These are phyloP conservation scores for Neofusicoccum kwambonambiense DNA, from an alignment of 2,329 filamentous ascomycete genomes.

Conservation along the genomic window DNA sequence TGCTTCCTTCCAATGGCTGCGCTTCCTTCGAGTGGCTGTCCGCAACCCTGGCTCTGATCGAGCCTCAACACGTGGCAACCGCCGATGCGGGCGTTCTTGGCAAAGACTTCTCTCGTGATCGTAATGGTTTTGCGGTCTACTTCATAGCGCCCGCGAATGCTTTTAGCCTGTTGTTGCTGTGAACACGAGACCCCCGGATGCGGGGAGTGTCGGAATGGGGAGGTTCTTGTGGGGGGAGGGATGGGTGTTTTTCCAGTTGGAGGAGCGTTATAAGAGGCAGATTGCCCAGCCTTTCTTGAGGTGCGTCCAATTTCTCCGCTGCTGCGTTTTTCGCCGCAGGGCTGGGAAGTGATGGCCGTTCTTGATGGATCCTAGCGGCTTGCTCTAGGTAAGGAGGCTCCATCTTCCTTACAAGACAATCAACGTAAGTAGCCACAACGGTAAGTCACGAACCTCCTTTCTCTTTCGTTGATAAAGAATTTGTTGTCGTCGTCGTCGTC, in stretches of 20 bases:
- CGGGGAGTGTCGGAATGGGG: neutral
- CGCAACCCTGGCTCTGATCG: neutral
- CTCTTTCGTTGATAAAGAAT: neutral
- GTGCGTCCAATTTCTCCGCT: neutral
- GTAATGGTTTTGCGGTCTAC: neutral
- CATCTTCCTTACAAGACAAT: neutral
- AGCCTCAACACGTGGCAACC: constrained; percentile 2
- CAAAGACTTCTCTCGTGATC: neutral
- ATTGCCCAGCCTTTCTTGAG: neutral
- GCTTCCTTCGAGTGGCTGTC: neutral
- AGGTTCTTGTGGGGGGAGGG: neutral
- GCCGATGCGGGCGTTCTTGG: neutral
- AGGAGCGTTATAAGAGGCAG: neutral
- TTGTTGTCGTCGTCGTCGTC: neutral
- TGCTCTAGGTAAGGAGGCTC: neutral
- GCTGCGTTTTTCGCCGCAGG: neutral
- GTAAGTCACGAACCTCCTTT: neutral
- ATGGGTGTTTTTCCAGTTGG: neutral
- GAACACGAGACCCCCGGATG: neutral
- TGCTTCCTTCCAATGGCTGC: too few species aligned
- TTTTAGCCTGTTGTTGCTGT: constrained; percentile 5
- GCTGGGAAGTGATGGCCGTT: neutral
- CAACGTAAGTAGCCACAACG: neutral
- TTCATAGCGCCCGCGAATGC: neutral
- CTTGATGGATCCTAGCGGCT: neutral